phyloP scores from a whole-genome alignment of 1,284 basidiomycete genomes.

The Apiotrichum porosum region DNA sequence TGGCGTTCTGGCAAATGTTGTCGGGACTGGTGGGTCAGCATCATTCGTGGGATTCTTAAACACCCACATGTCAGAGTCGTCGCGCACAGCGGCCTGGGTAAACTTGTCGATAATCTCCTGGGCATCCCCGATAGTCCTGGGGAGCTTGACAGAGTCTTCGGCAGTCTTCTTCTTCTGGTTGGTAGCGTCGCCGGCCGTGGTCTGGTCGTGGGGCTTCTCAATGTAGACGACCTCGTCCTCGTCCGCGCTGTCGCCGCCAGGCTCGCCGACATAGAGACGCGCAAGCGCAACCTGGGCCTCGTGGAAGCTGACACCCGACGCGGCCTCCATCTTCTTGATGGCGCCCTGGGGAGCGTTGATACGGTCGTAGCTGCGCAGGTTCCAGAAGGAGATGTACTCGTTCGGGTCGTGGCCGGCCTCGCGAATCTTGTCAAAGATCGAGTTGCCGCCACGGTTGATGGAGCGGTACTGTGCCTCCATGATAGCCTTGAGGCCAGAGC shows the following conservation, averaged over 20 bases:
- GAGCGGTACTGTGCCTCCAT: constrained; percentile 56
- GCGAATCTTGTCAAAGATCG: constrained; percentile 77
- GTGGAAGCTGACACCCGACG: constrained; percentile 72
- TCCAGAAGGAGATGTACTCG: constrained; percentile 67
- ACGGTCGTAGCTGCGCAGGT: constrained; percentile 82
- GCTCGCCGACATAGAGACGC: constrained; percentile 64
- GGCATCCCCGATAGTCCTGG: constrained; percentile 62
- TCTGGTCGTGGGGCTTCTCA: constrained; percentile 52
- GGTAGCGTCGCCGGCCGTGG: constrained; percentile 56
- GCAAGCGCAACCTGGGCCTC: constrained; percentile 81
- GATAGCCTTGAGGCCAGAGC: constrained; percentile 60
- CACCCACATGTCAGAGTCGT: constrained; percentile 34
- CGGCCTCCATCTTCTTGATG: constrained; percentile 65
- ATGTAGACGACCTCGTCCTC: constrained; percentile 47
- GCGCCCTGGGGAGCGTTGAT: constrained; percentile 68
- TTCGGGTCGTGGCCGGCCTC: constrained; percentile 73
- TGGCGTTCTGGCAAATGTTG: constrained; percentile 64
- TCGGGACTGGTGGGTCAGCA: constrained; percentile 1
- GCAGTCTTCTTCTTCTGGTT: constrained; percentile 45
- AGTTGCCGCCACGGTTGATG: constrained; percentile 79
- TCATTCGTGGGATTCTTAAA: too few species aligned
- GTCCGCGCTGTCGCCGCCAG: constrained; percentile 28
- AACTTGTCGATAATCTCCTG: constrained; percentile 61
- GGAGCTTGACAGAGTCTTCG: constrained; percentile 51
- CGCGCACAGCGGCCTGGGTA: constrained; percentile 56